Evolutionary conservation across 2,329 filamentous ascomycete species (phyloP), one percentile per base, ranked within the genome.

Genomic region (Ophiostoma montium): DNA sequence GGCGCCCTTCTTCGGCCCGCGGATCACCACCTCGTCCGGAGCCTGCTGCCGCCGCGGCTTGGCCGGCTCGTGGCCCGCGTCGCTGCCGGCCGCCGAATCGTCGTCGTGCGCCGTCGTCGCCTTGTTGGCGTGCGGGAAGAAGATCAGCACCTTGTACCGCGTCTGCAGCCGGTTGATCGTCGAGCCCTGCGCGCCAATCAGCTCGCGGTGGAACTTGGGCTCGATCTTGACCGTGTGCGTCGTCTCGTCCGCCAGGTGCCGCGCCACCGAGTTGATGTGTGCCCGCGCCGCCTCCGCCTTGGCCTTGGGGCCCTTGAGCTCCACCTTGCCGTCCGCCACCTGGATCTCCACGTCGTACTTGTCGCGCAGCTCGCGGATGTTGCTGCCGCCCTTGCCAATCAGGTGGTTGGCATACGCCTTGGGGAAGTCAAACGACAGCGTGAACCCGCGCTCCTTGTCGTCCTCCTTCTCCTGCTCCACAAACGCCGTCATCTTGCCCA

Each of bases 81-180:
- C 84, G 55, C 81, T 84, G 27, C 74, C 72, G 35, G 75, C 80
- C 54, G 76, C 75, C 13, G 80, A 77, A 51, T 80, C 75, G 50
- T 94, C 87, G 52, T 92, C 85, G 52, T 76, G 72, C 47, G 64
- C 67, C 45, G 74, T 70, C 62, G 88, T 86, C 36, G 70, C 69
- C 7, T n/a, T n/a, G n/a, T n/a, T n/a, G n/a, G 72, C 72, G 48
- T 74, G 74, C 11, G 92, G 92, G 72, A 98, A 98, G 68, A 95
- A 90, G 58, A 98, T 92, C 54, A 89, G 81, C 38, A 98, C 92
- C 61, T 84, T 83, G 72, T 98, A 95, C 43, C 89, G 84, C 50
- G 82, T 86, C 67, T 98, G 89, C 21, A 98, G 76, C 56, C 86
- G 83, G 68, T 92, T 92, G 61, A 98, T 90, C 62, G 94, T 86